Evolutionary conservation across 2,329 filamentous ascomycete genomes (phyloP).

Genomic region (Cordyceps farinosa): DNA sequence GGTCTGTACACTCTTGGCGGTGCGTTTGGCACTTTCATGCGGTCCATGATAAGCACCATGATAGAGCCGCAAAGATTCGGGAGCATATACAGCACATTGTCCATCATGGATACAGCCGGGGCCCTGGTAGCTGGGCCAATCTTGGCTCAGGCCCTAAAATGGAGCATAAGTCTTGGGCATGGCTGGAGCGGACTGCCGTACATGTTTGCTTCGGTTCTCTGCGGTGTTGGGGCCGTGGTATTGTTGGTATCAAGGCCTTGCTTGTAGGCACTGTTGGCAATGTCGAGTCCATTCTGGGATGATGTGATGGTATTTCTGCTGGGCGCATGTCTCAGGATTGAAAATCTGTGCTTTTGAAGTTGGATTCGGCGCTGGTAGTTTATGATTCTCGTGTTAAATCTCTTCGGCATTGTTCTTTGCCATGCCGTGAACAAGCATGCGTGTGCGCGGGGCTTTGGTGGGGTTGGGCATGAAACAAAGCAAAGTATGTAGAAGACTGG

Average conservation of each 20-base stretch:
- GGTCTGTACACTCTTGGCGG: slow-evolving; percentile 2
- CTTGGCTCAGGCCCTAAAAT: not conserved
- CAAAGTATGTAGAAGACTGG: not conserved
- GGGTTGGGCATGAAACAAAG: not conserved
- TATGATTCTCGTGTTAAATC: not conserved
- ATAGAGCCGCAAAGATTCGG: slow-evolving; percentile 1
- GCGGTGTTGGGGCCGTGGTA: not conserved
- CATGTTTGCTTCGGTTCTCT: not conserved
- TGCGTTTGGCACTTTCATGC: slow-evolving; percentile 10
- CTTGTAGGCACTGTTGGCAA: not conserved
- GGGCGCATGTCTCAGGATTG: not conserved
- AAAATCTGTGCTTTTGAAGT: slow-evolving; percentile 3
- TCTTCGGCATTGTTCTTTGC: too few species aligned
- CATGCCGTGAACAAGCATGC: not conserved
- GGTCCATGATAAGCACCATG: slow-evolving; percentile 13
- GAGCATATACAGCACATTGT: not conserved
- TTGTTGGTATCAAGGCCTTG: not conserved
- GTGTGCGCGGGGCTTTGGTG: too few species aligned
- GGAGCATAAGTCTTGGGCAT: slow-evolving; percentile 5
- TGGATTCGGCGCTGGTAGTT: too few species aligned
- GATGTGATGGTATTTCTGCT: not conserved
- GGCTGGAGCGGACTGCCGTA: slow-evolving; percentile 7
- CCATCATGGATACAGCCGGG: slow-evolving; percentile 8
- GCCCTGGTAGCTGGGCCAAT: not conserved
- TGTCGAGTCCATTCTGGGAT: not conserved